phyloP scores from a whole-genome alignment of 352 stramenopile genomes.

The Ophiocytium majus region DNA sequence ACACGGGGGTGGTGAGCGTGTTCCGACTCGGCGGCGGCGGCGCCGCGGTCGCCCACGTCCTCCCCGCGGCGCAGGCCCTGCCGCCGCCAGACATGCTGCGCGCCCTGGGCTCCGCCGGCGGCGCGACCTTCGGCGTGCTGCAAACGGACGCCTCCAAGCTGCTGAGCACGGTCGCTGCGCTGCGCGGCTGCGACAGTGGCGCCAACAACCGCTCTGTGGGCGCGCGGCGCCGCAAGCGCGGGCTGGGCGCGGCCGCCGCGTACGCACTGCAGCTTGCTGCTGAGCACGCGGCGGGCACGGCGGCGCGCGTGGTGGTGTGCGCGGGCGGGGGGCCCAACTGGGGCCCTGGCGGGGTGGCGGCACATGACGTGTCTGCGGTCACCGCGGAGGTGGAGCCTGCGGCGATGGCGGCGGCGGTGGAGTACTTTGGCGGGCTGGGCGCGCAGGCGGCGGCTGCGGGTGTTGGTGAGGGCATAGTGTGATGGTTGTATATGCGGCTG shows the following conservation, averaged over 20 bases:
- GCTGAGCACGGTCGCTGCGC: neutral
- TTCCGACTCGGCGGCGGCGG: conserved; percentile 33
- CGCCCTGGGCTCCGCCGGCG: neutral
- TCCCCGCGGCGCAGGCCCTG: conserved; percentile 28
- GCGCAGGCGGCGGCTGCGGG: neutral
- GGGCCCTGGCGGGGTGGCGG: conserved; percentile 36
- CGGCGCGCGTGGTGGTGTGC: conserved; percentile 32
- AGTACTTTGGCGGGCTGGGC: conserved; percentile 39
- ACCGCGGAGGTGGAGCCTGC: conserved; percentile 33
- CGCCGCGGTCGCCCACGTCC: conserved; percentile 45
- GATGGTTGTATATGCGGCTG: too few relatives aligned
- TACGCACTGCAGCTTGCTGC: conserved; percentile 20
- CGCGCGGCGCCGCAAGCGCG: conserved; percentile 25
- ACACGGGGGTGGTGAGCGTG: conserved; percentile 49
- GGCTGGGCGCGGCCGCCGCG: conserved; percentile 35
- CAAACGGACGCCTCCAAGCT: neutral
- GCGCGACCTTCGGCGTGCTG: neutral
- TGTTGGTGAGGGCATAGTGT: neutral
- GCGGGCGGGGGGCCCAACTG: conserved; percentile 36
- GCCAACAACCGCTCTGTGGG: neutral
- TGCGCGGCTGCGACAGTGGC: conserved; percentile 14
- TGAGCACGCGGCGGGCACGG: neutral
- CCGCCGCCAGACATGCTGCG: neutral
- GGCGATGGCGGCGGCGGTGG: conserved; percentile 27
- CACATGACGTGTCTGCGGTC: conserved; percentile 4